These are phyloP conservation scores for Alectoria sarmentosa DNA, from an alignment of 495 filamentous ascomycete genomes.

Conservation along the genomic window DNA sequence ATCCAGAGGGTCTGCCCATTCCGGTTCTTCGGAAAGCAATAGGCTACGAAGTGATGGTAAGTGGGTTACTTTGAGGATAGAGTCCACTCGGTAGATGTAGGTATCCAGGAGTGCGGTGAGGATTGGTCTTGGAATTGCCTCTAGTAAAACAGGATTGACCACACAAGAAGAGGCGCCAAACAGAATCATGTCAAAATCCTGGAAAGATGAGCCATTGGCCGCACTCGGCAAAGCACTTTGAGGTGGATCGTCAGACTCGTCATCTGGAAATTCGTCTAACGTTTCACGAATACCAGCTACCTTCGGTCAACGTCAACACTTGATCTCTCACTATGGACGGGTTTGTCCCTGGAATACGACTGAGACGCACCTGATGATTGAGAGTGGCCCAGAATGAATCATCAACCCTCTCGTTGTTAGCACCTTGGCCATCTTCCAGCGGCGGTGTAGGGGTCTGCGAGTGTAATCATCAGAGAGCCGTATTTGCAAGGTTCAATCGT, in stretches of 20 bases:
- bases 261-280: slow-evolving; percentile 8
- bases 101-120: not conserved
- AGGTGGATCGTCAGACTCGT: not conserved
- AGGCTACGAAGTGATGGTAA: slow-evolving; percentile 2
- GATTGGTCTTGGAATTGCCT: not conserved
- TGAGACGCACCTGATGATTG: not conserved
- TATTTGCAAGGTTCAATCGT: not conserved
- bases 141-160: not conserved
- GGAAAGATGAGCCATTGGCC: not conserved
- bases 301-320: not conserved
- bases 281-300: slow-evolving; percentile 14
- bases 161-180: slow-evolving; percentile 9
- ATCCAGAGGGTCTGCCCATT: too few relatives aligned
- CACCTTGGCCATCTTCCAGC: not conserved
- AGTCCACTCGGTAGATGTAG: slow-evolving; percentile 16
- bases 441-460: not conserved
- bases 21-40: not conserved
- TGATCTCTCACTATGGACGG: not conserved
- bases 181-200: slow-evolving; percentile 4
- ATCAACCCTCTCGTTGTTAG: not conserved
- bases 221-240: not conserved
- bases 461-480: not conserved
- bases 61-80: slow-evolving; percentile 10
- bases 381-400: not conserved
- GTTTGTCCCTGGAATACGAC: not conserved